Percentiles rank a stretch among this genome's conserved stretches.
Evolutionary conservation across 1,284 basidiomycete genomes (phyloP).

Genomic region (Mycena sp.): DNA sequence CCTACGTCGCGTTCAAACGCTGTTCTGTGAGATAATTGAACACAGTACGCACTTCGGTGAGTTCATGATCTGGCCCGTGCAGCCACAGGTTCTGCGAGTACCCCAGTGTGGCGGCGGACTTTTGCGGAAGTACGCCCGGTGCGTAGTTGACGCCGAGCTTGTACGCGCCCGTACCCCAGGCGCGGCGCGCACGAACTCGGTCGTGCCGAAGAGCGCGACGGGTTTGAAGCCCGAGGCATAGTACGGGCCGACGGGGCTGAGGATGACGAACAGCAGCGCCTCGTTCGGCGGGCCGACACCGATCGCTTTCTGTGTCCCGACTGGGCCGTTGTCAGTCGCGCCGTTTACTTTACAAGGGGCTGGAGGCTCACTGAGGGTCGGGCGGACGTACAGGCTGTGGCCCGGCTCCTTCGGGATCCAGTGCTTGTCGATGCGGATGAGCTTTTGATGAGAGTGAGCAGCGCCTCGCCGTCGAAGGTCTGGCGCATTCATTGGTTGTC

Average conservation of each 20-base stretch:
- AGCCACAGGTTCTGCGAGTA: conserved; percentile 98
- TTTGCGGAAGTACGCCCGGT: conserved; percentile 89
- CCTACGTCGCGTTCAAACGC: conserved; percentile 47
- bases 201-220: conserved; percentile 91
- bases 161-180: conserved; percentile 86
- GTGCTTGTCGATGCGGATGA: conserved; percentile 86
- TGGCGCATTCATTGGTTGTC: conserved; percentile 47
- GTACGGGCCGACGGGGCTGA: conserved; percentile 94
- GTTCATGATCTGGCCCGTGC: conserved; percentile 84
- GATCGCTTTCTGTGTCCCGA: conserved; percentile 90
- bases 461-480: conserved; percentile 85
- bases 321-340: conserved; percentile 50
- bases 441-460: conserved; percentile 91
- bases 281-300: conserved; percentile 91
- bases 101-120: conserved; percentile 83
- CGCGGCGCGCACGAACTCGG: conserved; percentile 89
- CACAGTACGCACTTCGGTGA: conserved; percentile 74
- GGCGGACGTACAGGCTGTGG: conserved; percentile 92
- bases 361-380: conserved; percentile 70
- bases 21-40: not conserved
- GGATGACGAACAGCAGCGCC: conserved; percentile 95
- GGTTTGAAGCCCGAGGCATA: conserved; percentile 97
- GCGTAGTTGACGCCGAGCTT: conserved; percentile 96
- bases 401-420: conserved; percentile 96
- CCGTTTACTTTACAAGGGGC: not conserved